Base-by-base conservation (phyloP, 2,329 filamentous ascomycete species). In the Fusarium chlamydosporum region DNA sequence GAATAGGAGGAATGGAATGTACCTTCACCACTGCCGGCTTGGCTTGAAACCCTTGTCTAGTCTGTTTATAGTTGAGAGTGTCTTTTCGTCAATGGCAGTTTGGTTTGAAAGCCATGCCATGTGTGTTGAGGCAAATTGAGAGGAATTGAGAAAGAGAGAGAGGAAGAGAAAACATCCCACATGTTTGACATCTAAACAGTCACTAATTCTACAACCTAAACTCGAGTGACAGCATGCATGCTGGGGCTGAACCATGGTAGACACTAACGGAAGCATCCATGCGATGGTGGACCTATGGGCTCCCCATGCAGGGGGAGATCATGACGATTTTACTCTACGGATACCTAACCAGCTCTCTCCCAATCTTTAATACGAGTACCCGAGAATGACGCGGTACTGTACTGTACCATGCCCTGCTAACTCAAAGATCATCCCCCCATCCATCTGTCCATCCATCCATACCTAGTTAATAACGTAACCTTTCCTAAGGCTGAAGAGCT, bases 291-390 rank as follows among this genome's bases (percentile, higher is more conserved):
- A 23, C 23, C 23, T 23, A 23, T 23, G 23, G 23, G 4, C 23
- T 23, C 8, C 20, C 43, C 18, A 51, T 31, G 35, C 41, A 47
- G 52, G 41, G 52, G 46, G 20, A 26, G 31, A 34, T 41, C 29
- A 61, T 61, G 59, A 46, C 58, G 56, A 61, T 61, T 46, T 27
- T 26, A 29, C 15, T n/a, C n/a, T n/a, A n/a, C n/a, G n/a, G n/a
- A n/a, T n/a, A 23, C 23, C 23, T 23, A 23, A 23, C 23, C 6
- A 23, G 4, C 3, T 29, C 29, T 29, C 10, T 11, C 10, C 29
- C 29, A 29, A 23, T 29, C 29, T 29, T 8, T 37, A 20, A 51
- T 20, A 50, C 34, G 47, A 20, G n/a, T 15, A 51, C 47, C 47
- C 47, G 15, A 34, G 37, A 18, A 41, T 51, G 45, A 55, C 56